Evolutionary conservation across 108 stramenopile genomes (phyloP).

Genomic region (Nannochloropsis salina): DNA sequence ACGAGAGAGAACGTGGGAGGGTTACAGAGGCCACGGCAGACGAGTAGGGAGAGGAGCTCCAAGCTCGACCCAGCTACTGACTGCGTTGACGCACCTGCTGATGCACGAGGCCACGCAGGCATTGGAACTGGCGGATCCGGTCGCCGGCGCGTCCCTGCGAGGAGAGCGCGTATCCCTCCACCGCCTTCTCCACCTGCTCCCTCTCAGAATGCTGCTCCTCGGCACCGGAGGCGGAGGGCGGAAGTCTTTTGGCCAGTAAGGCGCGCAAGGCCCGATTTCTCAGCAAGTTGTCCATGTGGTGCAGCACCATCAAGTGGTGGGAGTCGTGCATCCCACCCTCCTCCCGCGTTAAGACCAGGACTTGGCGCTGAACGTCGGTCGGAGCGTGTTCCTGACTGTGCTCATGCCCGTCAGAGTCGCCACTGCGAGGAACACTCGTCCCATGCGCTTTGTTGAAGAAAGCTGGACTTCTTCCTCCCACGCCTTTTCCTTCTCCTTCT

Average conservation of each 20-base stretch:
- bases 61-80: neutral
- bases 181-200: neutral
- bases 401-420: no score
- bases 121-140: neutral
- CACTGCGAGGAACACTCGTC: no score
- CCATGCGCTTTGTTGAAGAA: neutral
- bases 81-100: neutral
- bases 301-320: neutral
- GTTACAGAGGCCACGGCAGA: neutral
- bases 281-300: neutral
- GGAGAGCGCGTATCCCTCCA: neutral
- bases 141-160: neutral
- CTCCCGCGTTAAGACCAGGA: neutral
- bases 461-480: neutral
- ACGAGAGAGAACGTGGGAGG: neutral
- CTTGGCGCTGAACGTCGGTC: neutral
- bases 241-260: neutral
- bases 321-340: neutral
- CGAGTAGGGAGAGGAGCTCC: neutral
- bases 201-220: neutral
- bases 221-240: neutral
- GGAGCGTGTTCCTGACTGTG: no score
- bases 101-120: neutral
- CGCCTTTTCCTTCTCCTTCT: neutral
- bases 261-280: neutral